These are phyloP conservation scores for Thalassiosira livingstoniorum DNA, from an alignment of 352 stramenopile species.

Conservation along the genomic window DNA sequence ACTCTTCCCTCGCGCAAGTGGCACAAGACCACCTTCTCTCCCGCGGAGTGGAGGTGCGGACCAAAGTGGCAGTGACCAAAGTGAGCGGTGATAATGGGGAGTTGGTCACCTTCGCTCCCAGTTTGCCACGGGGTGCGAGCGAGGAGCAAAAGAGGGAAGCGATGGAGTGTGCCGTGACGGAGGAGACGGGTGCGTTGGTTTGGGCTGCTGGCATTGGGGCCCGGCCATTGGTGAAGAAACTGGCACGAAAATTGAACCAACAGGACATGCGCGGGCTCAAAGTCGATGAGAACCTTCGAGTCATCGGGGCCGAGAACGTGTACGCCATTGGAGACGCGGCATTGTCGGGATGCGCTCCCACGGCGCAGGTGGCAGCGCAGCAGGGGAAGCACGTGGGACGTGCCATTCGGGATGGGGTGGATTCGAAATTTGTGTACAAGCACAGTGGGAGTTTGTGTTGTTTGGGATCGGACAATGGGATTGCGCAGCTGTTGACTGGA, in stretches of 20 bases:
- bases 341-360: slow-evolving; percentile 38
- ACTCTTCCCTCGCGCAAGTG: slow-evolving; percentile 47
- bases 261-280: slow-evolving; percentile 88
- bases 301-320: slow-evolving; percentile 89
- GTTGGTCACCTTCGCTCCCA: slow-evolving; percentile 49
- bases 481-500: slow-evolving; percentile 40
- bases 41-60: slow-evolving; percentile 56
- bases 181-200: slow-evolving; percentile 50
- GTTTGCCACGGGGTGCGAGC: slow-evolving; percentile 26
- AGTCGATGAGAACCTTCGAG: slow-evolving; percentile 87
- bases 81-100: slow-evolving; percentile 56
- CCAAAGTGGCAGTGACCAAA: slow-evolving; percentile 56
- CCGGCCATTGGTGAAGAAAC: slow-evolving; percentile 41
- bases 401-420: slow-evolving; percentile 55
- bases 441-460: slow-evolving; percentile 43
- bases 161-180: not conserved
- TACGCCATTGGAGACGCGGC: slow-evolving; percentile 91
- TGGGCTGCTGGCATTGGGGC: slow-evolving; percentile 59
- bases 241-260: slow-evolving; percentile 77
- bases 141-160: slow-evolving; percentile 25
- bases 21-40: slow-evolving; percentile 58
- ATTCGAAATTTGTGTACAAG: slow-evolving; percentile 65
- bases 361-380: slow-evolving; percentile 56
- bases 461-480: slow-evolving; percentile 42
- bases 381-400: slow-evolving; percentile 58